Percentiles rank a stretch among this genome's conserved stretches.
Conservation (phyloP, 768 basidiomycete genomes). For the Pisolithus albus region DNA sequence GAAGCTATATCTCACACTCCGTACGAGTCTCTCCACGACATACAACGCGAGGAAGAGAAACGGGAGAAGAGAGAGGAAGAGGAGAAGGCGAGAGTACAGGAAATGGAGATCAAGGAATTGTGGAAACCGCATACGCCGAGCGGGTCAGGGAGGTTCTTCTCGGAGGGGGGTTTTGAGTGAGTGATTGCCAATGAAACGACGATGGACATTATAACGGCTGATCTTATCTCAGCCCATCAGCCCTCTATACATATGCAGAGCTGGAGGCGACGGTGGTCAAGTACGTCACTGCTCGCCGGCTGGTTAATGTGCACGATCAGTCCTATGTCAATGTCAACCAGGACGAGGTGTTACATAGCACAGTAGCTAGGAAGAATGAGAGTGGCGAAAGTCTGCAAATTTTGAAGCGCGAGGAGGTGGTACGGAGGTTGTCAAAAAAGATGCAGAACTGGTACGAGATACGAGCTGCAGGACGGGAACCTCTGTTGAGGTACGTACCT, state of each 20-base stretch:
- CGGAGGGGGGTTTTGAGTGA: constrained; percentile 56
- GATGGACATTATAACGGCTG: background rate
- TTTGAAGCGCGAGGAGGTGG: constrained; percentile 60
- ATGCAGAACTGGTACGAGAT: constrained; percentile 81
- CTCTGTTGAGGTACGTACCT: constrained; percentile 48
- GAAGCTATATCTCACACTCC: constrained; percentile 44
- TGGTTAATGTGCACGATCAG: constrained; percentile 61
- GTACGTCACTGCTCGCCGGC: constrained; percentile 54
- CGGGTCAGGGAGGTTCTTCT: constrained; percentile 51
- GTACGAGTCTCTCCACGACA: constrained; percentile 58
- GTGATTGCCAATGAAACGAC: constrained; percentile 16
- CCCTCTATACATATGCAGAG: constrained; percentile 50
- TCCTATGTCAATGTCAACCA: constrained; percentile 57
- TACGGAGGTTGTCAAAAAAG: constrained; percentile 43
- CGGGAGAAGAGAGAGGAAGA: constrained; percentile 49
- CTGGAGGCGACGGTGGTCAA: constrained; percentile 50
- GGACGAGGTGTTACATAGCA: constrained; percentile 38
- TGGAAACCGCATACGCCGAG: constrained; percentile 64
- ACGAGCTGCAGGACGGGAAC: constrained; percentile 45
- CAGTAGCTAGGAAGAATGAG: constrained; percentile 32
- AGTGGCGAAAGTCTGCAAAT: constrained; percentile 37
- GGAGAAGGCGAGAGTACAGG: constrained; percentile 38
- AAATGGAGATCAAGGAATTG: constrained; percentile 57
- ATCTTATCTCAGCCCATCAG: constrained; percentile 35
- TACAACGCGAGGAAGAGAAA: constrained; percentile 58